Conservation (phyloP, 371 early-diverging fungal genomes). For the Globomyces sp. region DNA sequence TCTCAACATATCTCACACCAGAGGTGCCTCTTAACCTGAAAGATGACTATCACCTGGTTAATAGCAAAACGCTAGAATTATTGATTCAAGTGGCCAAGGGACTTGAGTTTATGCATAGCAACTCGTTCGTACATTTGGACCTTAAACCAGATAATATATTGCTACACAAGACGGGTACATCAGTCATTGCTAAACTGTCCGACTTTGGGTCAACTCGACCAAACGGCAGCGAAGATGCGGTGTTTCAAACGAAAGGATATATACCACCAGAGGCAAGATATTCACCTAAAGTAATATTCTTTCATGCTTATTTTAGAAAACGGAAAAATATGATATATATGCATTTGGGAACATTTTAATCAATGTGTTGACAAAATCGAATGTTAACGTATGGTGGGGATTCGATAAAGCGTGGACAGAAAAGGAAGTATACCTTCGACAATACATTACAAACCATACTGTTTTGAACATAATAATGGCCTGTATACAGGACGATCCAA, state of each 20-base stretch:
- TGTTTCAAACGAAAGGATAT: conserved; percentile 6
- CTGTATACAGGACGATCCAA: neutral
- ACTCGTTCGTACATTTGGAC: conserved; percentile 3
- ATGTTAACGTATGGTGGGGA: conserved; percentile 1
- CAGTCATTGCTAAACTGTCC: neutral
- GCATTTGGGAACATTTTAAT: conserved; percentile 8
- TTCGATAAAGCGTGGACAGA: neutral
- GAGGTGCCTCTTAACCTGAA: too few species aligned
- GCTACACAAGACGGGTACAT: neutral
- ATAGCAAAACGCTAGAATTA: neutral
- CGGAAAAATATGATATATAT: conserved; percentile 10
- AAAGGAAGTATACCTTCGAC: neutral
- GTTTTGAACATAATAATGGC: neutral
- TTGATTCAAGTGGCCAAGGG: neutral
- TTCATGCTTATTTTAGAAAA: neutral
- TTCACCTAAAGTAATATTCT: neutral
- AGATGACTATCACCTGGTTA: too few species aligned
- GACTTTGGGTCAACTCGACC: conserved; percentile 3
- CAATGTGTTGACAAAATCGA: neutral
- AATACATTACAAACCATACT: neutral
- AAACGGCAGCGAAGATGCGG: neutral
- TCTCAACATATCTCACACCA: too few species aligned
- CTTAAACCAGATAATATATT: conserved; percentile 5
- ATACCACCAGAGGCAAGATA: neutral
- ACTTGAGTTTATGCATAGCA: conserved; percentile 7